A percentile compares a stretch with the other conserved stretches of the same genome.
phyloP scores from a whole-genome alignment of 768 basidiomycete species.

The Plicaturopsis crispa region DNA sequence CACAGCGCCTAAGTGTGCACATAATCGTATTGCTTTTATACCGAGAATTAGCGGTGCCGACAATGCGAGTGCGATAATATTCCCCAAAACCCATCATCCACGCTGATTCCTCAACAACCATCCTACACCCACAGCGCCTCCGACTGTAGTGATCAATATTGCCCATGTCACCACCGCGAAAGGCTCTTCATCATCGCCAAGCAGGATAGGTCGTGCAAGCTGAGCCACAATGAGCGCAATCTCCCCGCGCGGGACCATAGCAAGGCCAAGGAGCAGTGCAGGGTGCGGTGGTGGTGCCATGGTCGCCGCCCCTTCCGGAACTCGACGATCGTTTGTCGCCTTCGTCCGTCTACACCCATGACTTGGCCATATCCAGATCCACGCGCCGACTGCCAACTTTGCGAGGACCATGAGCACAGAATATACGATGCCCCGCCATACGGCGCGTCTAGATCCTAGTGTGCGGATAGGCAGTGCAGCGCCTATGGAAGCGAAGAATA shows the following conservation, averaged over 20 bases:
- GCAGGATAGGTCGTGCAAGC: conserved; percentile 26
- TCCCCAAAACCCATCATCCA: too few relatives aligned
- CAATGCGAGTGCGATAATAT: too few relatives aligned
- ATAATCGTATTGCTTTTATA: too few relatives aligned
- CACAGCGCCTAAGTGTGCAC: too few relatives aligned
- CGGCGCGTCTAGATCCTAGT: conserved; percentile 25
- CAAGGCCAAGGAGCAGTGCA: conserved; percentile 39
- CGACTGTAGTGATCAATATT: conserved; percentile 44
- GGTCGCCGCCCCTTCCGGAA: background rate
- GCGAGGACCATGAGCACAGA: conserved; percentile 48
- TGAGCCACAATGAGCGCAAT: conserved; percentile 58
- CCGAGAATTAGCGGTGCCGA: too few relatives aligned
- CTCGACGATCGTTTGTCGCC: background rate
- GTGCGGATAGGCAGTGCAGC: conserved; percentile 41
- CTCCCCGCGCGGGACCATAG: conserved; percentile 64
- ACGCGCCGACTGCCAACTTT: conserved; percentile 42
- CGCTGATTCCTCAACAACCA: background rate
- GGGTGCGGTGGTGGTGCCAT: background rate
- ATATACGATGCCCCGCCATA: conserved; percentile 55
- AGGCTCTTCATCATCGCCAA: conserved; percentile 24
- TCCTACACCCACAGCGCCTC: conserved; percentile 27
- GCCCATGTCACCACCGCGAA: conserved; percentile 54
- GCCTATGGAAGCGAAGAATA: conserved; percentile 67
- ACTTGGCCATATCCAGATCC: conserved; percentile 30
- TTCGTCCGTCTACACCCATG: conserved; percentile 1